These are phyloP conservation scores for Castanea mollissima DNA, from an alignment of 306 rosid genomes.

Conservation along the genomic window DNA sequence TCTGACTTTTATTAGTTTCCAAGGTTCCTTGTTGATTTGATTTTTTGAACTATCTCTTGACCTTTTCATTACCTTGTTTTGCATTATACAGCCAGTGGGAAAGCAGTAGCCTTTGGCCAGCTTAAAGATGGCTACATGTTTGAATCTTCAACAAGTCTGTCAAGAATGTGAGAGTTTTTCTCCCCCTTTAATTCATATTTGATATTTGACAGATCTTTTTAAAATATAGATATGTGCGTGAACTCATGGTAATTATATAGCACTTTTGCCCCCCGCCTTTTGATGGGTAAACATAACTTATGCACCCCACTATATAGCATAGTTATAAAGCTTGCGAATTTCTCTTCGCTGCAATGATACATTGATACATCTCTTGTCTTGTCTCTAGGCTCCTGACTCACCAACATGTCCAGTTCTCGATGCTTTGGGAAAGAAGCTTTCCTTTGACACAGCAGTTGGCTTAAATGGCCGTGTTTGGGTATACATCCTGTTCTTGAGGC, in stretches of 20 bases:
- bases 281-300: background rate
- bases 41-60: background rate
- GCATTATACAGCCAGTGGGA: slow-evolving; percentile 56
- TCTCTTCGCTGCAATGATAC: background rate
- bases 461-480: slow-evolving; percentile 95
- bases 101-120: slow-evolving; percentile 67
- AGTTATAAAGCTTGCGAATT: background rate
- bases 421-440: slow-evolving; percentile 80
- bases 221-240: background rate
- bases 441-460: slow-evolving; percentile 85
- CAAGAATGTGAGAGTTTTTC: slow-evolving; percentile 58
- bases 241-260: background rate
- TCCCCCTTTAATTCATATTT: background rate
- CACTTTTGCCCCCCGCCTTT: background rate
- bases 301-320: background rate
- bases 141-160: slow-evolving; percentile 78
- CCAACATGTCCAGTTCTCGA: slow-evolving; percentile 83
- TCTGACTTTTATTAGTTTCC: background rate
- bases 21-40: slow-evolving; percentile 13
- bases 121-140: slow-evolving; percentile 78
- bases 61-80: slow-evolving; percentile 13
- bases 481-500: slow-evolving; percentile 4
- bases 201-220: background rate
- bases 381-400: slow-evolving; percentile 60
- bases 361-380: background rate